Evolutionary conservation across 164 flowering plant species (phyloP), one percentile per base, ranked within the genome.

Genomic region (Echeveria elegans): DNA sequence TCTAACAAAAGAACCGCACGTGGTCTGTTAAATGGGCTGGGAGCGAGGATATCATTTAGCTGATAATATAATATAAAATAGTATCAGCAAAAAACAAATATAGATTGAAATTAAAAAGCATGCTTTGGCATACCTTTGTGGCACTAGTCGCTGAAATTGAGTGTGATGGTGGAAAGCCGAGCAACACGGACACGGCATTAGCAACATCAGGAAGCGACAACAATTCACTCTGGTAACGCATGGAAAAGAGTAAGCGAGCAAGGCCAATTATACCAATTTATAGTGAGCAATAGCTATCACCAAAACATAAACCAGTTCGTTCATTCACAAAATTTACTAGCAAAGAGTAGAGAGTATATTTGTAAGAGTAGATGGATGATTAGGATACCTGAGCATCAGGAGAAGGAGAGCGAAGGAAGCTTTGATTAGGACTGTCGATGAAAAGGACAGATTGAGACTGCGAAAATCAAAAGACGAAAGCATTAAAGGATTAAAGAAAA

Each of bases 11-110:
- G 78, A 58, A 84, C 91, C 76, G 96, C 83, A 64, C 77, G 85
- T 38, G 99, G 99, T 79, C 94, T 85, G 70, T 82, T 64, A 73
- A 94, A 91, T 74, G 99, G 99, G 77, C 87, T 88, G 28, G 99
- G 92, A 73, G 69, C 32, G 21, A 94, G 92, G 50, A 94, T 69
- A 76, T 83, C 80, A 79, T 89, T 84, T 73, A 94, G 70, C 99
- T 94, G 89, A 78, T 81, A 74, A 63, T 56, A 47, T 63, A 61
- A 11, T 32, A 34, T 29, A 6, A 12, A 14, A 52, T 62, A 26
- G 14, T 32, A 48, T 26, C 31, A 24, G 26, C 47, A 47, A n/a
- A 23, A 19, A 4, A 31, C 30, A 21, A 31, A 52, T 14, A 34
- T 6, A 53, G 9, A 28, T 29, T 47, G 41, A 58, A 40, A 12